Percentiles rank a stretch among this genome's conserved stretches.
Evolutionary conservation across 2,329 filamentous ascomycete genomes (phyloP).

Genomic region (Hortaea sp.): DNA sequence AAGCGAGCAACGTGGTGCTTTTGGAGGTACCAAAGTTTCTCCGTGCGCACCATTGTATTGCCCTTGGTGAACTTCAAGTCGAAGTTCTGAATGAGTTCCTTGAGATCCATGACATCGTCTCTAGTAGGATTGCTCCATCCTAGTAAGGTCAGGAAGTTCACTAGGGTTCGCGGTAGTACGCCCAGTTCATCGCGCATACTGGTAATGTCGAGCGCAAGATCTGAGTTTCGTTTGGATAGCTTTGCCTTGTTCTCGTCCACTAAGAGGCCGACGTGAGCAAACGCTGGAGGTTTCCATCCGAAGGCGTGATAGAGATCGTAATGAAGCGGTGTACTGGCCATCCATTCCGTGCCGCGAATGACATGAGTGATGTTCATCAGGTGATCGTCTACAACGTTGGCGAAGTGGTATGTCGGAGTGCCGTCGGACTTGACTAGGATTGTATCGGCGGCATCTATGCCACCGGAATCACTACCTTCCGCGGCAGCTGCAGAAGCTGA

Average conservation of each 20-base stretch:
- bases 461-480: conserved; percentile 16
- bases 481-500: conserved; percentile 18
- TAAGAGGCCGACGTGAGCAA: conserved; percentile 41
- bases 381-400: conserved; percentile 94
- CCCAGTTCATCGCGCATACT: conserved; percentile 47
- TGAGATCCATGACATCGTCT: conserved; percentile 61
- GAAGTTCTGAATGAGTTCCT: conserved; percentile 65
- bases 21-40: conserved; percentile 75
- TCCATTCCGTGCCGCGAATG: conserved; percentile 91
- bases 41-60: conserved; percentile 70
- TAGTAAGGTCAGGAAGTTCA: conserved; percentile 75
- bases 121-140: conserved; percentile 66
- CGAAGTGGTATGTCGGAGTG: conserved; percentile 90
- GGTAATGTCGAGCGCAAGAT: conserved; percentile 46
- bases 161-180: conserved; percentile 53
- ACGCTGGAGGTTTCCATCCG: conserved; percentile 37
- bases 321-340: conserved; percentile 80
- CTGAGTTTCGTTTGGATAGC: conserved; percentile 61
- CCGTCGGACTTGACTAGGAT: conserved; percentile 87
- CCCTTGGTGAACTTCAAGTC: conserved; percentile 82
- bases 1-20: conserved; percentile 52
- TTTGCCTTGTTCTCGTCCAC: conserved; percentile 39
- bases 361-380: conserved; percentile 94
- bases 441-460: conserved; percentile 61
- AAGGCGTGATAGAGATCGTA: conserved; percentile 45